Evolutionary conservation across 83 land plant genomes (phyloP).

Genomic region (Picea abies): DNA sequence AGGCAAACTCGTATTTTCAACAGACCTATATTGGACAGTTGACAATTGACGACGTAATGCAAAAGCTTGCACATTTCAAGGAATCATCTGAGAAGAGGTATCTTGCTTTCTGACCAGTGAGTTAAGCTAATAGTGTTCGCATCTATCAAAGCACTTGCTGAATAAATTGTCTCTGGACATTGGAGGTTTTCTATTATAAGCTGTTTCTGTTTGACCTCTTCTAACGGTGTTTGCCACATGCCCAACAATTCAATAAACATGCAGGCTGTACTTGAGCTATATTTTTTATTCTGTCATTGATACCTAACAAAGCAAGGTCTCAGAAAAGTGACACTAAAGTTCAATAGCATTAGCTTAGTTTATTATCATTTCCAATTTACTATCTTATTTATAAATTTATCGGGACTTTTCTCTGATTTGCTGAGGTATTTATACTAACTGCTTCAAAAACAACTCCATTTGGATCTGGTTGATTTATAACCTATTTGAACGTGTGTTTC

Average conservation of each 20-base stretch:
- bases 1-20: slow-evolving; percentile 89
- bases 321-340: background rate
- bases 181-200: background rate
- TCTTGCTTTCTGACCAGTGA: background rate
- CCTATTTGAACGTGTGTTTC: background rate
- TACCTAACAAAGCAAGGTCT: background rate
- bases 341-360: no score
- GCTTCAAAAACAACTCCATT: no score
- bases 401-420: no score
- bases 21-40: slow-evolving; percentile 72
- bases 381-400: no score
- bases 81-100: no score
- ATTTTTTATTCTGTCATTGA: background rate
- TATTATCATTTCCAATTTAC: no score
- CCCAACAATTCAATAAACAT: background rate
- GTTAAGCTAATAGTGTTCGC: background rate
- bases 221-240: background rate
- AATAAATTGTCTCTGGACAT: background rate
- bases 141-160: background rate
- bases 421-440: no score
- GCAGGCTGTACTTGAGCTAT: background rate
- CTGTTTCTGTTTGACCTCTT: background rate
- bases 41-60: slow-evolving; percentile 62
- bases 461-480: background rate
- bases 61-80: no score